Percentiles rank a stretch among this genome's conserved stretches.
These are phyloP conservation scores for Cryphonectria parasitica DNA, from an alignment of 2,329 filamentous ascomycete species.

Conservation along the genomic window DNA sequence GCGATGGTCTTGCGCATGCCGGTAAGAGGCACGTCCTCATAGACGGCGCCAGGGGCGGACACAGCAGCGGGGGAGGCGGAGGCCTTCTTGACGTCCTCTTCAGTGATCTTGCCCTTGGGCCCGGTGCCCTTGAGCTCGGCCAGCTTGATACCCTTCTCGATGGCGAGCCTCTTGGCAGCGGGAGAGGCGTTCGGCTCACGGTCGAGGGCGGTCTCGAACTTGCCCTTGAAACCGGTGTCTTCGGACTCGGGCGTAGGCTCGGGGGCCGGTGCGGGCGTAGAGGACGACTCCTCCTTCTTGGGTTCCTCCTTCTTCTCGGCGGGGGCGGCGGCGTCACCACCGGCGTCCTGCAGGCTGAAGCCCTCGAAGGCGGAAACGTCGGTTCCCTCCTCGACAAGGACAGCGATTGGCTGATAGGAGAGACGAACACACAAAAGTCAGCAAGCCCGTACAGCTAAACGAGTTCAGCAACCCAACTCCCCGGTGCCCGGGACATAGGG, in stretches of 20 bases:
- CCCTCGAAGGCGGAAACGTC: slow-evolving; percentile 87
- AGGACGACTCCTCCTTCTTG: slow-evolving; percentile 63
- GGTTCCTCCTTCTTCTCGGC: slow-evolving; percentile 69
- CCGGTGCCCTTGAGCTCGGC: slow-evolving; percentile 84
- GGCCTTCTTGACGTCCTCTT: slow-evolving; percentile 89
- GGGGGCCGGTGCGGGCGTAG: slow-evolving; percentile 56
- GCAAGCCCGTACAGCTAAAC: neutral
- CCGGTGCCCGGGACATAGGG: neutral
- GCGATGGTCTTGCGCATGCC: slow-evolving; percentile 99
- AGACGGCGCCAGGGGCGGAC: slow-evolving; percentile 64
- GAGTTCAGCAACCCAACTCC: neutral
- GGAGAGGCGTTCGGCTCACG: slow-evolving; percentile 75
- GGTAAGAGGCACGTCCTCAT: slow-evolving; percentile 81
- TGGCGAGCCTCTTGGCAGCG: slow-evolving; percentile 78
- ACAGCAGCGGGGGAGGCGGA: slow-evolving; percentile 56
- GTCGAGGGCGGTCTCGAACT: slow-evolving; percentile 81
- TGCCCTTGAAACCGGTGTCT: slow-evolving; percentile 73
- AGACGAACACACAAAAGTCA: slow-evolving; percentile 10
- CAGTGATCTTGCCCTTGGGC: slow-evolving; percentile 82
- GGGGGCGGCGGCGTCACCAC: slow-evolving; percentile 71
- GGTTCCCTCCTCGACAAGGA: slow-evolving; percentile 88
- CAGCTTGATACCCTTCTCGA: slow-evolving; percentile 81
- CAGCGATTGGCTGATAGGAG: slow-evolving; percentile 79
- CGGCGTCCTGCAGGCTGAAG: slow-evolving; percentile 88
- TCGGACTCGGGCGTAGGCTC: slow-evolving; percentile 62